Evolutionary conservation across 2,329 filamentous ascomycete genomes (phyloP).

Genomic region (Fusarium haematococcum): DNA sequence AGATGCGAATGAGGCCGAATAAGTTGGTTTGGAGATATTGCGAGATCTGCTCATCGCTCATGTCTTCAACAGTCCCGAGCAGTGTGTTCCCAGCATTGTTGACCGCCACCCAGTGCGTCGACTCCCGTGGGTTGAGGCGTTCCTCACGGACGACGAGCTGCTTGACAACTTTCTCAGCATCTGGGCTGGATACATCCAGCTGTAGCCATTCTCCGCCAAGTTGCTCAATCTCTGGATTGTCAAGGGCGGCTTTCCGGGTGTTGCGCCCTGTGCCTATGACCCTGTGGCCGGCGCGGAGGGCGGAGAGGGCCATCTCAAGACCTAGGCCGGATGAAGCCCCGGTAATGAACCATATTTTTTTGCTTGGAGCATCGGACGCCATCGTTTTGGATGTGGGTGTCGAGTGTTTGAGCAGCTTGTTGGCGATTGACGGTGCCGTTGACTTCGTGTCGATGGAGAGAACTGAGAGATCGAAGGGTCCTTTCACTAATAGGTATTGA

Average conservation of each 20-base stretch:
- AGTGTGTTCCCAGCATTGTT: slow-evolving; percentile 7
- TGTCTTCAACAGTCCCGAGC: slow-evolving; percentile 10
- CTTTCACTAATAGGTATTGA: neutral
- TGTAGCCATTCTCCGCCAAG: slow-evolving; percentile 6
- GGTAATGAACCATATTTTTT: slow-evolving; percentile 8
- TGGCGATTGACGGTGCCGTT: neutral
- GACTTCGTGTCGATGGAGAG: neutral
- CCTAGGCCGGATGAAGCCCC: slow-evolving; percentile 12
- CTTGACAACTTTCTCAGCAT: neutral
- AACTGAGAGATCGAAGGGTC: neutral
- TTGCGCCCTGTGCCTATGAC: slow-evolving; percentile 16
- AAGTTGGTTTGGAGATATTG: slow-evolving; percentile 12
- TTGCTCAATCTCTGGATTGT: neutral
- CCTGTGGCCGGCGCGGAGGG: slow-evolving; percentile 9
- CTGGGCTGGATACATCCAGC: neutral
- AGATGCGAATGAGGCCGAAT: slow-evolving; percentile 6
- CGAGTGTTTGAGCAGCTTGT: neutral
- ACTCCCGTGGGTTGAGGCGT: neutral
- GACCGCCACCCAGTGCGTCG: neutral
- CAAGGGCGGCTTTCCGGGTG: neutral
- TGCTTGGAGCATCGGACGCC: neutral
- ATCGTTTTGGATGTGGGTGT: neutral
- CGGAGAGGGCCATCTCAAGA: slow-evolving; percentile 16
- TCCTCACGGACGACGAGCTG: neutral
- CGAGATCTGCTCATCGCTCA: slow-evolving; percentile 12